Conservation (phyloP, 2,329 filamentous ascomycete genomes). For the Tolypocladium sp. region DNA sequence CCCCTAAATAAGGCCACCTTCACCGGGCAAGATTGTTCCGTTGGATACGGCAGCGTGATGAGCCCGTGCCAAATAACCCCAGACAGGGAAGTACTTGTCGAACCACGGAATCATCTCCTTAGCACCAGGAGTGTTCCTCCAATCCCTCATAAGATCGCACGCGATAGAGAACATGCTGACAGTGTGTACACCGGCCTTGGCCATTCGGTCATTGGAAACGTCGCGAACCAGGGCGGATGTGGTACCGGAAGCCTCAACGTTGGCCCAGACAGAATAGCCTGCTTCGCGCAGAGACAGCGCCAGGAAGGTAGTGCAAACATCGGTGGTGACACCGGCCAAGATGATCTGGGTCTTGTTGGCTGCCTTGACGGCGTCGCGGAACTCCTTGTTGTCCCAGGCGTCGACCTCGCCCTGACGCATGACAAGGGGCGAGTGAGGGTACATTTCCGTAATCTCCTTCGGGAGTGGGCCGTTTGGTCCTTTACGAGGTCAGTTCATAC, state of each 20-base stretch:
- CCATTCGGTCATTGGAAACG: neutral
- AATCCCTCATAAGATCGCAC: slow-evolving; percentile 63
- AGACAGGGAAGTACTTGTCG: slow-evolving; percentile 55
- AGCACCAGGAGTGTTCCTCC: slow-evolving; percentile 46
- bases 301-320: slow-evolving; percentile 68
- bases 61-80: slow-evolving; percentile 50
- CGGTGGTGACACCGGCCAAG: slow-evolving; percentile 62
- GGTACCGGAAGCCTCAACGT: slow-evolving; percentile 63
- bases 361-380: slow-evolving; percentile 55
- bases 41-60: neutral
- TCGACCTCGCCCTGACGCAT: slow-evolving; percentile 64
- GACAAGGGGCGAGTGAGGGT: slow-evolving; percentile 58
- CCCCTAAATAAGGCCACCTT: neutral
- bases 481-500: neutral
- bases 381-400: slow-evolving; percentile 67
- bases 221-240: slow-evolving; percentile 36
- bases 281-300: slow-evolving; percentile 61
- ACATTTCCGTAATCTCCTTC: slow-evolving; percentile 25
- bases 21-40: neutral
- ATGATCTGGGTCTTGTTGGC: slow-evolving; percentile 62
- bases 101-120: slow-evolving; percentile 53
- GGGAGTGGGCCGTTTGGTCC: neutral
- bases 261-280: slow-evolving; percentile 66
- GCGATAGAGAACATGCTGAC: slow-evolving; percentile 44
- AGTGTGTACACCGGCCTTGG: neutral